Base-by-base conservation (phyloP, 2,329 filamentous ascomycete genomes). In the Colletotrichum sp. region DNA sequence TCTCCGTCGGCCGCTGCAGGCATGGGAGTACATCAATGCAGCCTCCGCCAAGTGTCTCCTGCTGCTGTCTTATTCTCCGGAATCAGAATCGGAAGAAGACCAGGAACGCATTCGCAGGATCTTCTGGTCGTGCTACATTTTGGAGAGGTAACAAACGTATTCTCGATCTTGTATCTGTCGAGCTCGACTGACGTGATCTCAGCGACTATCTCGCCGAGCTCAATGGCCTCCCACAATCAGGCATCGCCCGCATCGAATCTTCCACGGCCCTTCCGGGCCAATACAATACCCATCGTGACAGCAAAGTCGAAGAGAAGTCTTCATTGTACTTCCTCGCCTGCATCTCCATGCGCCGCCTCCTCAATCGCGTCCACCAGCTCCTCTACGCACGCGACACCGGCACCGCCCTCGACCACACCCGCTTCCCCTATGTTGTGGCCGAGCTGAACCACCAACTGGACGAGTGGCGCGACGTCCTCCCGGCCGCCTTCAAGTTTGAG, bases 91-190 rank as follows among this genome's bases (percentile, higher is more conserved):
- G 0, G 77, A 79, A 0, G 85, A 89, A 75, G 86, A 88, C 5
- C 82, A 85, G 48, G 88, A 90, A 78, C 86, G 88, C 4, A 85
- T 89, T 1, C 82, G 86, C 16, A 82, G 89, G 2, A 89, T 90
- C 68, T 90, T 90, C 76, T 90, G 89, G 89, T 87, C 89, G 0
- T 90, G 89, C 72, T 90, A 90, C 71, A 88, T 90, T 13, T 83
- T 90, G 0, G 89, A 90, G 79, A 89, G 87, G 88, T 86, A 52
- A n/a, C n/a, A n/a, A n/a, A n/a, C n/a, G n/a, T n/a, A n/a, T n/a
- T n/a, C n/a, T n/a, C n/a, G n/a, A n/a, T n/a, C n/a, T n/a, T n/a
- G n/a, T n/a, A n/a, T n/a, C n/a, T n/a, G n/a, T n/a, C n/a, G n/a
- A n/a, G n/a, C n/a, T n/a, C n/a, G n/a, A n/a, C n/a, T n/a, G n/a